Evolutionary conservation across 768 basidiomycete species (phyloP), one percentile per base, ranked within the genome.

Genomic region (Zangia roseola): DNA sequence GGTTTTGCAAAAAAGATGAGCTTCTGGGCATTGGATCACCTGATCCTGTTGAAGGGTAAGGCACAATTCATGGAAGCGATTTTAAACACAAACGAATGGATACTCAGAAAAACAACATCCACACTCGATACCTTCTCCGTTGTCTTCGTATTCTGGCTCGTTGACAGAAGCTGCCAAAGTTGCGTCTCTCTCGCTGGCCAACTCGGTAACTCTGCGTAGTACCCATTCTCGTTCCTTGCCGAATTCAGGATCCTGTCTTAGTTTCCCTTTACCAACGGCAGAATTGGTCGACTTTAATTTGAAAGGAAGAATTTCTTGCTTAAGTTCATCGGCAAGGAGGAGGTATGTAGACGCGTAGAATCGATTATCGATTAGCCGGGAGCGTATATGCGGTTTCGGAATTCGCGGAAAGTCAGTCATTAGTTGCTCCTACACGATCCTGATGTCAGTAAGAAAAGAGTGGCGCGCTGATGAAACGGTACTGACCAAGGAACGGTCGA

Each of bases 1-100:
- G 2, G 74, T 69, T 28, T 64, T 72, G 67, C 93, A 95, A 71
- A 95, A 97, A 3, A 93, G 79, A 63, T 97, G 93, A 0, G 86
- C 83, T 47, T 94, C 92, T 0, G 88, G 83, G 58, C 93, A 95
- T 69, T 94, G 92, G 2, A 90, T 76, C 84, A 94, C 88, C 56
- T 87, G 82, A 34, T 81, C 79, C 91, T 94, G 59, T 19, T 23
- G 40, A 45, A 31, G 35, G 10, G 36, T 59, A 30, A 45, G 40
- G 9, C 14, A 14, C 20, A 10, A 9, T 17, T 48, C 16, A 24
- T 24, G 45, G 36, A 28, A 50, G 43, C 24, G 28, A 31, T 42
- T 9, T 10, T 14, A 23, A 24, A 37, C 34, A 72, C 88, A 48
- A 64, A 91, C 89, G 67, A 88, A 86, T 5, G 83, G 65, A 52